phyloP scores from a whole-genome alignment of 352 stramenopile species.

The Phytopythium delawarense region DNA sequence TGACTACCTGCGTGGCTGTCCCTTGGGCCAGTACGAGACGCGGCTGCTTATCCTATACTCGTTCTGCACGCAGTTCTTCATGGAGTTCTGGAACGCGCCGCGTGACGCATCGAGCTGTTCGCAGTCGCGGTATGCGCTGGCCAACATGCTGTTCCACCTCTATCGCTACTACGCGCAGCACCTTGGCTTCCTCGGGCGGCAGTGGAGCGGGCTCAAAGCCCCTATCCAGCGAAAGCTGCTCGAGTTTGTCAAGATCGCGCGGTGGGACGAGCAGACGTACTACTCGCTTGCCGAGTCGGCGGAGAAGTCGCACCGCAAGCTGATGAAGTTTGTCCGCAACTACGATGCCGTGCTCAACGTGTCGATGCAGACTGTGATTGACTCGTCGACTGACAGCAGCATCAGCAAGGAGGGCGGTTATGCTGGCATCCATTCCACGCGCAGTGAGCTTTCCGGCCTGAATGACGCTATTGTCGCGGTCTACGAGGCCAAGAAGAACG shows the following conservation, averaged over 20 bases:
- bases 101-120: conserved; percentile 1
- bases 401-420: conserved; percentile 82
- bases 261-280: conserved; percentile 99
- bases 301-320: conserved; percentile 97
- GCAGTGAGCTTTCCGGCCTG: conserved; percentile 47
- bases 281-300: conserved; percentile 97
- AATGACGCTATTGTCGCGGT: conserved; percentile 45
- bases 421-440: conserved; percentile 66
- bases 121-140: conserved; percentile 51
- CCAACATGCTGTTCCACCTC: conserved; percentile 91
- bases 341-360: conserved; percentile 84
- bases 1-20: conserved; percentile 86
- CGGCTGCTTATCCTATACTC: conserved; percentile 88
- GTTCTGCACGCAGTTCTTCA: conserved; percentile 83
- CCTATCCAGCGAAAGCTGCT: conserved; percentile 97
- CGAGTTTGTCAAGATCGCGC: conserved; percentile 97
- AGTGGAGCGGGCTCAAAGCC: conserved; percentile 84
- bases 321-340: conserved; percentile 97
- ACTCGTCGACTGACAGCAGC: conserved; percentile 78
- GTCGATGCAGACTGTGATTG: conserved; percentile 85
- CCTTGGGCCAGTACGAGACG: conserved; percentile 90
- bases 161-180: conserved; percentile 96
- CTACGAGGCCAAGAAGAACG: conserved; percentile 17
- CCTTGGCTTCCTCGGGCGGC: conserved; percentile 65
- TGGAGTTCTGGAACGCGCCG: conserved; percentile 52